These are phyloP conservation scores for Paxillus involutus DNA, from an alignment of 768 basidiomycete genomes.

Conservation along the genomic window DNA sequence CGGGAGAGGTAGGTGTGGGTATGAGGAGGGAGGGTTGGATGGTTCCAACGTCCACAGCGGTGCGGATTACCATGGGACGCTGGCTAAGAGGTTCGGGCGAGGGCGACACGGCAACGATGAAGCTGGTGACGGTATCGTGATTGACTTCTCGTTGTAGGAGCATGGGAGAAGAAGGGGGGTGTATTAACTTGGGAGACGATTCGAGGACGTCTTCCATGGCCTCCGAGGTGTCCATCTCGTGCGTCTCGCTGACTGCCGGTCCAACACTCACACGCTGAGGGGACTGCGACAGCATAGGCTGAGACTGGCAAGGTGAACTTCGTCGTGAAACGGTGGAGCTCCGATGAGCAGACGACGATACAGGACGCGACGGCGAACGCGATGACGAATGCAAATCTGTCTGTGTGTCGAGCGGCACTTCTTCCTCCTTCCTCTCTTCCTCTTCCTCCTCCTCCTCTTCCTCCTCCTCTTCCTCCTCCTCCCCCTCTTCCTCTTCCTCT, in stretches of 20 bases:
- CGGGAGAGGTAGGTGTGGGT: constrained; percentile 37
- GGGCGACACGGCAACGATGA: neutral
- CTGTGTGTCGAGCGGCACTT: constrained; percentile 2
- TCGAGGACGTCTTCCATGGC: constrained; percentile 21
- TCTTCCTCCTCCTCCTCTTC: constrained; percentile 19
- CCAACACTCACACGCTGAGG: constrained; percentile 6
- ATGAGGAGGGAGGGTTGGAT: constrained; percentile 32
- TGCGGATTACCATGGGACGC: constrained; percentile 22
- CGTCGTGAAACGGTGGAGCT: constrained; percentile 19
- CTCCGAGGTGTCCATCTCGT: constrained; percentile 12
- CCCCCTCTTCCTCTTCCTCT: constrained; percentile 10
- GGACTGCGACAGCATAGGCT: constrained; percentile 5
- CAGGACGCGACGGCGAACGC: constrained; percentile 17
- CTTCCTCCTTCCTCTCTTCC: constrained; percentile 10
- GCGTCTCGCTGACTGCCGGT: constrained; percentile 4
- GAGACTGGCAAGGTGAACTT: constrained; percentile 16
- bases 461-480: neutral
- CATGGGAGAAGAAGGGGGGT: constrained; percentile 23
- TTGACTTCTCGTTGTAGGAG: neutral
- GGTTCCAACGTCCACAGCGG: constrained; percentile 28
- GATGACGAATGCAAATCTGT: constrained; percentile 5
- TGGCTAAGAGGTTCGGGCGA: constrained; percentile 6
- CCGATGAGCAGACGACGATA: constrained; percentile 10
- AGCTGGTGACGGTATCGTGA: neutral
- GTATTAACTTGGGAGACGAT: constrained; percentile 23